Percentiles rank a stretch among this genome's conserved stretches.
phyloP scores from a whole-genome alignment of 257 asterid genomes.

The Solanum arcanum region DNA sequence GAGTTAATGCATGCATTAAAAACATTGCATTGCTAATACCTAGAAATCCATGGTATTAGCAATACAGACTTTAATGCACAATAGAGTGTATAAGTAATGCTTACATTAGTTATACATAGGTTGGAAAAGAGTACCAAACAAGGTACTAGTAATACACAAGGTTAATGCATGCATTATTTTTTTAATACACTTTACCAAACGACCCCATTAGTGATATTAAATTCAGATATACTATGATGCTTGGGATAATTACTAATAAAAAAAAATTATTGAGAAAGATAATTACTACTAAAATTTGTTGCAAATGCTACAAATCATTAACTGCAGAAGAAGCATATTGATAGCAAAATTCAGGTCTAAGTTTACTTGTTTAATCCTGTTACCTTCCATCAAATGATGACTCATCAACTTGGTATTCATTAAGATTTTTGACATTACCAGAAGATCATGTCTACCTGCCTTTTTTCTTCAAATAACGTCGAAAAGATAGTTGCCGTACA shows the following conservation, averaged over 20 bases:
- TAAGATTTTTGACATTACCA: background rate
- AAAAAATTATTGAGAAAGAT: background rate
- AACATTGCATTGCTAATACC: too few species aligned
- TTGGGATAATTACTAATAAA: background rate
- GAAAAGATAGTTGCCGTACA: background rate
- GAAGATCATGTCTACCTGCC: background rate
- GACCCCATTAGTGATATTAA: background rate
- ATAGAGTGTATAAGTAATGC: too few species aligned
- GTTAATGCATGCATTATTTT: too few species aligned
- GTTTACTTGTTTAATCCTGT: background rate
- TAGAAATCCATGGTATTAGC: too few species aligned
- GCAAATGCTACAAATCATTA: background rate
- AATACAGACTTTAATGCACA: too few species aligned
- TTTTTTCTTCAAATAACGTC: background rate
- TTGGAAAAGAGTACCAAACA: too few species aligned
- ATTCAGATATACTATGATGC: background rate
- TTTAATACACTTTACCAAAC: too few species aligned
- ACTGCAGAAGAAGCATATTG: background rate
- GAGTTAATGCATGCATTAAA: too few species aligned
- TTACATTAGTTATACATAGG: too few species aligned
- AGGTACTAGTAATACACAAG: too few species aligned
- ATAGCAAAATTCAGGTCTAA: background rate
- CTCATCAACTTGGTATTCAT: background rate
- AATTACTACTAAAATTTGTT: background rate
- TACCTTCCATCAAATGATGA: background rate